Evolutionary conservation across 352 stramenopile species (phyloP).

Genomic region (Pythium brachiatum): DNA sequence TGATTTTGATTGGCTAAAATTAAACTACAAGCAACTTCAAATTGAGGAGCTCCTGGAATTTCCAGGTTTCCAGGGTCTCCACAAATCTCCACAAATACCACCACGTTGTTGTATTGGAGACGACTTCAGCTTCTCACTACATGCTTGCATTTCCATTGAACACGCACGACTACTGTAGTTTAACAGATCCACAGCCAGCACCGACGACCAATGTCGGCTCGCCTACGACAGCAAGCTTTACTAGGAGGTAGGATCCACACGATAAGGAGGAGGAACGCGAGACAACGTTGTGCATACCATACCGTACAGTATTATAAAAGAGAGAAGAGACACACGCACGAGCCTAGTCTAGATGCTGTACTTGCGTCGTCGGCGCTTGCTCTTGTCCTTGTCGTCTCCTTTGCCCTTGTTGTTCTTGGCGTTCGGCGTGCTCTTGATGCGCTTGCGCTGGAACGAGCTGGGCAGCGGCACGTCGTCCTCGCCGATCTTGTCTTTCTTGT

Average conservation of each 20-base stretch:
- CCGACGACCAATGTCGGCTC: no score
- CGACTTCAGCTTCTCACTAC: no score
- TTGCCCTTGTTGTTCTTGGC: slow-evolving; percentile 31
- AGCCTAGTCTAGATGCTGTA: slow-evolving; percentile 23
- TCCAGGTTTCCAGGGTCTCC: no score
- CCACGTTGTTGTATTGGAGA: no score
- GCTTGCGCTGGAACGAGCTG: slow-evolving; percentile 71
- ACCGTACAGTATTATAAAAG: neutral
- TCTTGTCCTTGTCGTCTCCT: slow-evolving; percentile 29
- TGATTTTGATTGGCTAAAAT: neutral
- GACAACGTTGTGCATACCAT: no score
- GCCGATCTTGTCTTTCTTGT: slow-evolving; percentile 52
- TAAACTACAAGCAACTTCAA: neutral
- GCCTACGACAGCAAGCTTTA: no score
- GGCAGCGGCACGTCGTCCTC: slow-evolving; percentile 70
- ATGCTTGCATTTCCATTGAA: no score
- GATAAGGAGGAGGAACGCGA: no score
- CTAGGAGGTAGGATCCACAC: no score
- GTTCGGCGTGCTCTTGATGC: slow-evolving; percentile 22
- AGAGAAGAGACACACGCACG: neutral
- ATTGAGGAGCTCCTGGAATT: neutral
- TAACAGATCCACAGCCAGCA: no score
- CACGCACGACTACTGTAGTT: no score
- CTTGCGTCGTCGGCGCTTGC: slow-evolving; percentile 38
- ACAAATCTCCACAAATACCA: no score